Evolutionary conservation across 2,329 filamentous ascomycete species (phyloP).

Genomic region (Penicillium sp.): DNA sequence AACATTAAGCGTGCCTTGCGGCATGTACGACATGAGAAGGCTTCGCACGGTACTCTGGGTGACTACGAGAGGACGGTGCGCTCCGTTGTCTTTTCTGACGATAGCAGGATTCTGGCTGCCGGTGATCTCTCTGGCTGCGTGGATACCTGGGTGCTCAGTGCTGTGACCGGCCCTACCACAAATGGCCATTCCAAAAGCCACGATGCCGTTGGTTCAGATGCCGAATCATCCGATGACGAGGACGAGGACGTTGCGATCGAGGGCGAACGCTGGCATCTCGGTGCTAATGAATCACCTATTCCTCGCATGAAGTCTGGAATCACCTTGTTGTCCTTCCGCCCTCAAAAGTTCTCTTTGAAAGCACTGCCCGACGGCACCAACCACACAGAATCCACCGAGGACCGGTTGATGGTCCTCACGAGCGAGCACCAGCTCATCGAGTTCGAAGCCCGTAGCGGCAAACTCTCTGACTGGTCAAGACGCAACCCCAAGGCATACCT

Average conservation of each 20-base stretch:
- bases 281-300: conserved; percentile 64
- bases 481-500: conserved; percentile 72
- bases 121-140: conserved; percentile 80
- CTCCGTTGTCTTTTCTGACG: conserved; percentile 70
- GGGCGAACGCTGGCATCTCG: conserved; percentile 69
- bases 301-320: conserved; percentile 64
- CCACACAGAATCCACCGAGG: conserved; percentile 33
- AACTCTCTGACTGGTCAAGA: conserved; percentile 78
- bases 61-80: conserved; percentile 71
- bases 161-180: conserved; percentile 42
- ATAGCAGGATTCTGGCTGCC: conserved; percentile 72
- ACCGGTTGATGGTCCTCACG: conserved; percentile 58
- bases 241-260: conserved; percentile 48
- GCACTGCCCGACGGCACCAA: conserved; percentile 44
- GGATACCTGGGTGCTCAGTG: conserved; percentile 75
- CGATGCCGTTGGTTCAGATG: conserved; percentile 46
- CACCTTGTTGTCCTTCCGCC: conserved; percentile 64
- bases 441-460: conserved; percentile 72
- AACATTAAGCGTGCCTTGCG: conserved; percentile 39
- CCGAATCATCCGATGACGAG: conserved; percentile 48
- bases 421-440: conserved; percentile 66
- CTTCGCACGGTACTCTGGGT: conserved; percentile 63
- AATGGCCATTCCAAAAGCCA: conserved; percentile 36
- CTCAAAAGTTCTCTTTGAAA: conserved; percentile 29
- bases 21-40: conserved; percentile 40